Base-by-base conservation (phyloP, 306 rosid genomes). In the Neltuma alba region DNA sequence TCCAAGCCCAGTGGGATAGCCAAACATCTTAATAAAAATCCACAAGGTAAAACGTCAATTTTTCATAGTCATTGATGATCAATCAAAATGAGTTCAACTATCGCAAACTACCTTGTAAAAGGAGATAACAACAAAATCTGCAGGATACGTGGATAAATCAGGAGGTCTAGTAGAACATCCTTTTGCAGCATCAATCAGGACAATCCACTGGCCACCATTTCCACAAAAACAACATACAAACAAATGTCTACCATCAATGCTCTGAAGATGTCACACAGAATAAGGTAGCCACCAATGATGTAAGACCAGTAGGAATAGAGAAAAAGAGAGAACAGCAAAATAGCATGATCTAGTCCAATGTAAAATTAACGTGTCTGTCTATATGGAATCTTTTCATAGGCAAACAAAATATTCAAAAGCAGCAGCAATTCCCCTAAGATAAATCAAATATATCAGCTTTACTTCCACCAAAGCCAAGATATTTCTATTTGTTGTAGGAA, bases 1-100 rank as follows among this genome's bases (percentile, higher is more conserved):
- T 80, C 98, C 98, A 70, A 94, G 97, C 83, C 98, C 98, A 54
- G 97, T 92, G 82, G 98, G 98, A 86, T 92, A 94, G 74, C 98
- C 98, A 87, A 94, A 94, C 80, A 94, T 79, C 98, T 94, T 11
- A 74, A 83, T 40, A 78, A 15, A 82, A 70, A 72, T 41, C 57
- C 62, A 82, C 76, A 58, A 76, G 20, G 79, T 28, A 83, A 82
- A 81, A 58, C 13, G 70, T 86, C 63, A 88, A 75, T 47, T 44
- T 34, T 55, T 68, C 72, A 33, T 18, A 79, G 37, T 57, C 65
- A 55, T 84, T 28, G 37, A 60, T 74, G 44, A 73, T 69, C 74
- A 48, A 75, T 69, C 34, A 57, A 37, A 48, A 52, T 23, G 60
- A 64, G 80, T 63, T 61, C 54, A 78, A 84, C 76, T 44, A 45